These are phyloP conservation scores for Juglanconis juglandina DNA, from an alignment of 2,329 filamentous ascomycete species.

Conservation along the genomic window DNA sequence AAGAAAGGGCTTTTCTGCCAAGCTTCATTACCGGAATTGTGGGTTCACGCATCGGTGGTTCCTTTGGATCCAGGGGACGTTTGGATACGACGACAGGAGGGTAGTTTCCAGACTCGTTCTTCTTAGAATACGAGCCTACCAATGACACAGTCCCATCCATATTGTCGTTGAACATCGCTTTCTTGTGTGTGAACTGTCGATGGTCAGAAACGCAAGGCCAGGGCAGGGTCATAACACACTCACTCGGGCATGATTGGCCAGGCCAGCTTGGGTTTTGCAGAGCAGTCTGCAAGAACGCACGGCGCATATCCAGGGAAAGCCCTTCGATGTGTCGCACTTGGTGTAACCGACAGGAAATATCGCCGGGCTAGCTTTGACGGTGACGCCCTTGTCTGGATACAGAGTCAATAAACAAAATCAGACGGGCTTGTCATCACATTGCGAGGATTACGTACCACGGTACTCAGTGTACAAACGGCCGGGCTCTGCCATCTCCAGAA, in stretches of 20 bases:
- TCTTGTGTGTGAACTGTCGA: constrained; percentile 19
- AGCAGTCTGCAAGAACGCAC: constrained; percentile 10
- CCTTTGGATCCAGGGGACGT: constrained; percentile 11
- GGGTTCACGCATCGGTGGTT: constrained; percentile 12
- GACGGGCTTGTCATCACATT: neutral
- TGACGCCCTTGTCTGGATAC: neutral
- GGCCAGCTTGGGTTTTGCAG: neutral
- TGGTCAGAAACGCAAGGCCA: neutral
- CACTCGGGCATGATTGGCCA: constrained; percentile 6
- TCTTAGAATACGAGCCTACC: constrained; percentile 15
- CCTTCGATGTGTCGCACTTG: neutral
- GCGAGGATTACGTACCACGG: neutral
- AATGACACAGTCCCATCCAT: constrained; percentile 28
- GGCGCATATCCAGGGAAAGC: constrained; percentile 10
- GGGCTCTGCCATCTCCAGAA: neutral
- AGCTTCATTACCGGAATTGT: neutral
- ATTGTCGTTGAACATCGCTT: constrained; percentile 26
- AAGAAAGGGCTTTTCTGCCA: neutral
- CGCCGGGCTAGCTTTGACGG: neutral
- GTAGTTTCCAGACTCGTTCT: neutral
- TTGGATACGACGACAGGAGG: constrained; percentile 24
- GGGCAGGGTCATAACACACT: neutral
- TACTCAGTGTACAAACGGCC: constrained; percentile 1
- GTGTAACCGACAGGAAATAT: constrained; percentile 11
- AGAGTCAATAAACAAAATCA: neutral